Evolutionary conservation across 1,284 basidiomycete genomes (phyloP), one percentile per base, ranked within the genome.

Genomic region (Cerioporus squamosus): DNA sequence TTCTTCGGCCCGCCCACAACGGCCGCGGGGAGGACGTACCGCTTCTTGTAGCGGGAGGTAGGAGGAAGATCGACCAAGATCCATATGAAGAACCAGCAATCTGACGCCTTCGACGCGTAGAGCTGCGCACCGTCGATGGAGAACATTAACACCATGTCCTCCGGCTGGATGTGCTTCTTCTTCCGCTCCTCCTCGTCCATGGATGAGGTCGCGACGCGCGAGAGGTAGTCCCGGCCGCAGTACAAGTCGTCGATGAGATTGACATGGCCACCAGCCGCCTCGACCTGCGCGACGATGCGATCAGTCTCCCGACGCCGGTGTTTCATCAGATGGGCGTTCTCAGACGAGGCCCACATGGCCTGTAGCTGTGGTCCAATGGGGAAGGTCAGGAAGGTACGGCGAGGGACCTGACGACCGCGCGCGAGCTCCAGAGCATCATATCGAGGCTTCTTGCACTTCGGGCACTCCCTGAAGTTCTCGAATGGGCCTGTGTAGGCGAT

Each of bases 71-170:
- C 57, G 7, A 70, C 18, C 5, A 72, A 8, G 8, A 72, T 54
- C 69, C 69, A 72, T 12, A 71, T 68, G 15, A 65, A 70, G 2
- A 72, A 68, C 71, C 70, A 72, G 51, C 68, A 70, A 40, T 71
- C 66, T 0, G 68, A 70, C 5, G 40, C 14, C 55, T 71, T 72
- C 42, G 51, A 55, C 3, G 36, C 22, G 50, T 72, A 74, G 0
- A 74, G 66, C 54, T 74, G 73, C 0, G 70, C 71, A 18, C 73
- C 68, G 44, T 74, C 73, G 6, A 72, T 54, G 0, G 70, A 73
- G 18, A 69, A 54, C 57, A 72, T 63, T 0, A 74, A 51, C 2
- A 67, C 44, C 2, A 62, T 68, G 48, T 69, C 64, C 15, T 66
- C 46, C 2, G 52, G 36, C 5, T 18, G 14, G 26, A 55, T 55